Conservation (phyloP, 768 basidiomycete genomes). For the Termitomyces titanicus region DNA sequence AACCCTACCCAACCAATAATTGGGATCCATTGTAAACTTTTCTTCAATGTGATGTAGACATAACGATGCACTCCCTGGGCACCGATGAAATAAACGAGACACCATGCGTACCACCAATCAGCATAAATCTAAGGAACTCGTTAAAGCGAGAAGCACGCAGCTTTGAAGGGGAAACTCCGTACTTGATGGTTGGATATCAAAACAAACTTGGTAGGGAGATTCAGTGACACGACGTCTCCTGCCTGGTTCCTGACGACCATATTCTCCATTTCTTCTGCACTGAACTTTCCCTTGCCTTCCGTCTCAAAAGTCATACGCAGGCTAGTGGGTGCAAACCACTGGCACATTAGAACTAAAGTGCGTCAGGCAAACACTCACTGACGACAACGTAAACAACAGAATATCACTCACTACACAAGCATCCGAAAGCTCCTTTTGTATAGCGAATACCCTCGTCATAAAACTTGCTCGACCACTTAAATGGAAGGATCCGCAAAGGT, state of each 20-base stretch:
- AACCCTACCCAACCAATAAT: slow-evolving; percentile 77
- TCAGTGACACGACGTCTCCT: slow-evolving; percentile 58
- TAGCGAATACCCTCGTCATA: slow-evolving; percentile 73
- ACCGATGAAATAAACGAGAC: slow-evolving; percentile 67
- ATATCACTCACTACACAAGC: slow-evolving; percentile 58
- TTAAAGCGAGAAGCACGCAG: not conserved
- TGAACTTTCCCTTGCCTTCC: slow-evolving; percentile 61
- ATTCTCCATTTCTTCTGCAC: slow-evolving; percentile 51
- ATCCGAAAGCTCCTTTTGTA: slow-evolving; percentile 81
- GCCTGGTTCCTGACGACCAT: slow-evolving; percentile 52
- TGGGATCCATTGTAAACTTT: slow-evolving; percentile 80
- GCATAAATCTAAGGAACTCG: slow-evolving; percentile 54
- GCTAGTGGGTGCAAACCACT: slow-evolving; percentile 79
- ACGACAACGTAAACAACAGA: not conserved
- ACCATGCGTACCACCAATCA: slow-evolving; percentile 91
- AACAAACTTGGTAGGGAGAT: slow-evolving; percentile 76
- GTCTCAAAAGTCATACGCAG: slow-evolving; percentile 72
- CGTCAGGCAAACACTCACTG: not conserved
- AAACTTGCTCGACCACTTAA: slow-evolving; percentile 44
- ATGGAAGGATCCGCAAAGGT: slow-evolving; percentile 64
- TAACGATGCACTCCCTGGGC: slow-evolving; percentile 61
- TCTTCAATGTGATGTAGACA: slow-evolving; percentile 91
- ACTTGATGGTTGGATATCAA: slow-evolving; percentile 95
- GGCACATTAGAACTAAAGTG: slow-evolving; percentile 65
- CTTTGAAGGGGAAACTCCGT: slow-evolving; percentile 11